Percentiles rank a stretch among this genome's conserved stretches.
Evolutionary conservation across 2,329 filamentous ascomycete genomes (phyloP).

Genomic region (Exophiala bonariae): DNA sequence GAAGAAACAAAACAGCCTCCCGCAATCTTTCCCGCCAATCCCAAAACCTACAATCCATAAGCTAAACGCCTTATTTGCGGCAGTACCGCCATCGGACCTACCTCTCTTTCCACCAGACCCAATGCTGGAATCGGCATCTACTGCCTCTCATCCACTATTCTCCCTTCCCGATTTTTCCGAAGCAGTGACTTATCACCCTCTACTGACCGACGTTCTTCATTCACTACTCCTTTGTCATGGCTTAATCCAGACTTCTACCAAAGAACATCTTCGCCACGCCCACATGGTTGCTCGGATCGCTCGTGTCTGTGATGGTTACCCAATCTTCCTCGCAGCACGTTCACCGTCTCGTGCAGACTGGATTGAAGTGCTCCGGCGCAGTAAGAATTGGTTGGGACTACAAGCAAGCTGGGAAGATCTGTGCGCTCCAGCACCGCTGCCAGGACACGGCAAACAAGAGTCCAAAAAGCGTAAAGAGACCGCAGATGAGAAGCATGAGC

Average conservation of each 20-base stretch:
- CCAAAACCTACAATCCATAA: slow-evolving; percentile 48
- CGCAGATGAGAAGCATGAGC: slow-evolving; percentile 57
- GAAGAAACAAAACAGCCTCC: slow-evolving; percentile 5
- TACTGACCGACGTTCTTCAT: slow-evolving; percentile 76
- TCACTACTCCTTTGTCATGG: slow-evolving; percentile 74
- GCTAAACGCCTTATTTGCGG: slow-evolving; percentile 68
- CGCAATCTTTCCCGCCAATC: slow-evolving; percentile 9
- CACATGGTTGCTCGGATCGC: slow-evolving; percentile 77
- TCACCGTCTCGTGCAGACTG: slow-evolving; percentile 75
- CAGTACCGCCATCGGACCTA: slow-evolving; percentile 65
- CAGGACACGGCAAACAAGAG: slow-evolving; percentile 28
- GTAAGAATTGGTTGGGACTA: slow-evolving; percentile 70
- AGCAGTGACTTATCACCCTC: slow-evolving; percentile 75
- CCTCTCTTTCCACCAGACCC: slow-evolving; percentile 63
- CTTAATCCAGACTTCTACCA: slow-evolving; percentile 75
- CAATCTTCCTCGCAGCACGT: slow-evolving; percentile 72
- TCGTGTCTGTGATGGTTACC: slow-evolving; percentile 75
- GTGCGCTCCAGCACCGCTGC: slow-evolving; percentile 62
- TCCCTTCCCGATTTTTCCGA: slow-evolving; percentile 54
- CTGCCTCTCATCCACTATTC: slow-evolving; percentile 30
- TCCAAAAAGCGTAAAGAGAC: slow-evolving; percentile 38
- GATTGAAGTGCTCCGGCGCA: slow-evolving; percentile 70
- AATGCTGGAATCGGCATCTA: slow-evolving; percentile 33
- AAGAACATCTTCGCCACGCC: slow-evolving; percentile 76
- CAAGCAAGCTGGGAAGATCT: slow-evolving; percentile 67